A percentile compares a stretch with the other conserved stretches of the same genome.
Evolutionary conservation across 352 stramenopile species (phyloP).

Genomic region (Globisporangium sylvaticum): DNA sequence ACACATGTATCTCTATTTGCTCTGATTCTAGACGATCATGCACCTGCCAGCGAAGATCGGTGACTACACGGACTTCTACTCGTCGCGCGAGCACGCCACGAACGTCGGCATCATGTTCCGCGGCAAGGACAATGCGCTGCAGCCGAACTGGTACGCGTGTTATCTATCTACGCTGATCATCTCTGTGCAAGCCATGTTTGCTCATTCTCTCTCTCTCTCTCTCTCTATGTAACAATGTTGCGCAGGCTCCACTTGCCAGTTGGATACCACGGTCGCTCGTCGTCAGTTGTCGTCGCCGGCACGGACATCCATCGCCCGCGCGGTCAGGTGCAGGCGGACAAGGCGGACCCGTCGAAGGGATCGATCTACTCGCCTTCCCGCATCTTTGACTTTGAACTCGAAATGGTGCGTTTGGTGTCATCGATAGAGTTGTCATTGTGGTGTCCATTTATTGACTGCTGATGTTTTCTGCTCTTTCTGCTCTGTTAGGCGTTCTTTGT

Average conservation of each 20-base stretch:
- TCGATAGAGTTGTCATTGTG: too few species aligned
- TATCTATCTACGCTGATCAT: too few species aligned
- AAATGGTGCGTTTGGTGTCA: conserved; percentile 61
- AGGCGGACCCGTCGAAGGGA: conserved; percentile 88
- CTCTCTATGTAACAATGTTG: background rate
- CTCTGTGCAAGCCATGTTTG: background rate
- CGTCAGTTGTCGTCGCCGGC: conserved; percentile 88
- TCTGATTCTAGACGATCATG: conserved; percentile 54
- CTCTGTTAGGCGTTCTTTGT: conserved; percentile 89
- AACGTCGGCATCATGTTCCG: conserved; percentile 94
- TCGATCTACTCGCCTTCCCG: conserved; percentile 87
- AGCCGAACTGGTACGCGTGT: conserved; percentile 89
- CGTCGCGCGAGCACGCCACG: conserved; percentile 93
- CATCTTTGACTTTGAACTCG: conserved; percentile 96
- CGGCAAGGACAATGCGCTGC: conserved; percentile 93
- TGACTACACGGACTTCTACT: conserved; percentile 99
- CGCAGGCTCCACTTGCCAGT: conserved; percentile 92
- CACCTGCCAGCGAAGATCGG: conserved; percentile 92
- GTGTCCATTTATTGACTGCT: background rate
- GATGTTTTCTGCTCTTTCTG: background rate
- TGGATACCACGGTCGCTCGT: conserved; percentile 96
- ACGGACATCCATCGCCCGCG: conserved; percentile 80
- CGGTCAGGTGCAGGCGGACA: conserved; percentile 92
- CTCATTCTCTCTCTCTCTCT: background rate
- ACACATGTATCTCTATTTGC: background rate